Base-by-base conservation (phyloP, 257 asterid species). In the Solanum ossicruentum region DNA sequence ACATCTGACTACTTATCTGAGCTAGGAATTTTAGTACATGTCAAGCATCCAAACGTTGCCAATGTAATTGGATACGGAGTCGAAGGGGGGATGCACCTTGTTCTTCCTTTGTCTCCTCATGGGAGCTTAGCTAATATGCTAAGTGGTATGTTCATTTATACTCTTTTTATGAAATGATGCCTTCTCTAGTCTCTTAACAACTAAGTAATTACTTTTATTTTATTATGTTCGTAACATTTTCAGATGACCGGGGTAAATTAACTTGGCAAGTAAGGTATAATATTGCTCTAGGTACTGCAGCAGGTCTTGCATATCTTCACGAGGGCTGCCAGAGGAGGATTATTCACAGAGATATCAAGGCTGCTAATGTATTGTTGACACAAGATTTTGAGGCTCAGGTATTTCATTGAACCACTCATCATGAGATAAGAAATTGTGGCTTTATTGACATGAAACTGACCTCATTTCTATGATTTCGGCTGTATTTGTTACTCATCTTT, bases 1-100 rank as follows among this genome's bases (percentile, higher is more conserved):
- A 94, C 96, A 2, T 87, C 98, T 0, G 99, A 97, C 81, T 97
- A 93, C 85, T 92, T 97, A 84, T 90, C 97, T 3, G 99, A 97
- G 92, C 96, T 97, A 12, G 99, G 99, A 32, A 97, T 97, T 82
- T 89, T 97, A 85, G 99, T 95, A 26, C 99, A 97, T 84, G 99
- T 95, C 57, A 92, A 93, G 84, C 98, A 97, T 88, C 98, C 98
- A 11, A 92, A 97, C 88, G 93, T 97, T 85, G 90, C 99, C 36
- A 91, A 86, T 73, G 96, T 95, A 63, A 93, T 97, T 60, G 99
- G 99, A 39, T 97, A 95, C 83, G 98, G 99, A 26, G 98, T 97
- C 26, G 98, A 97, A 89, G 98, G 97, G 61, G 99, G 99, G 72
- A 94, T 97, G 98, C 98, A 95, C 88, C 97, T 97, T 84, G 96